These are phyloP conservation scores for Malus orientalis DNA, from an alignment of 306 rosid genomes.

Conservation along the genomic window DNA sequence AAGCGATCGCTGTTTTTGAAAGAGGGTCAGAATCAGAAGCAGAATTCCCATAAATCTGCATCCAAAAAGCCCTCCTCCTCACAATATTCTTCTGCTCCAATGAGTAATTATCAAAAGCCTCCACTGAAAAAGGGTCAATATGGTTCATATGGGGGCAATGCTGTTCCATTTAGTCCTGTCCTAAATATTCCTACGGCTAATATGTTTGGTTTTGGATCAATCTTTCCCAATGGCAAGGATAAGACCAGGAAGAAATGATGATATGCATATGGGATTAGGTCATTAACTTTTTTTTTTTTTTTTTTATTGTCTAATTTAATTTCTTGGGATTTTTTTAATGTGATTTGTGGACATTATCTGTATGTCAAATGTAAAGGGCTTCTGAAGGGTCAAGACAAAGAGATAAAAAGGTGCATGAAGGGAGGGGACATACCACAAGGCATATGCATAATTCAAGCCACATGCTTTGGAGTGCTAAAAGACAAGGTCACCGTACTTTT, in stretches of 20 bases:
- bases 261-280: neutral
- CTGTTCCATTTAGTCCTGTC: constrained; percentile 49
- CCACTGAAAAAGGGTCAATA: constrained; percentile 55
- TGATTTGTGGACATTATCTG: neutral
- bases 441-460: constrained; percentile 35
- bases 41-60: constrained; percentile 28
- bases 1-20: constrained; percentile 36
- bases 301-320: neutral
- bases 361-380: constrained; percentile 19
- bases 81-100: constrained; percentile 15
- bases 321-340: neutral
- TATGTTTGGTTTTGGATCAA: constrained; percentile 64
- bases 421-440: constrained; percentile 17
- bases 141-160: constrained; percentile 36
- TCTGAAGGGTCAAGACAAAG: constrained; percentile 21
- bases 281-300: neutral
- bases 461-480: constrained; percentile 50
- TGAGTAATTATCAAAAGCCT: constrained; percentile 43
- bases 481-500: constrained; percentile 46
- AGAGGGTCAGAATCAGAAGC: constrained; percentile 37
- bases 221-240: constrained; percentile 58
- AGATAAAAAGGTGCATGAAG: constrained; percentile 7
- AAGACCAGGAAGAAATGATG: constrained; percentile 56
- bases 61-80: constrained; percentile 21
- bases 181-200: constrained; percentile 61